These are phyloP conservation scores for Handroanthus guayacan DNA, from an alignment of 257 asterid species.

Conservation along the genomic window DNA sequence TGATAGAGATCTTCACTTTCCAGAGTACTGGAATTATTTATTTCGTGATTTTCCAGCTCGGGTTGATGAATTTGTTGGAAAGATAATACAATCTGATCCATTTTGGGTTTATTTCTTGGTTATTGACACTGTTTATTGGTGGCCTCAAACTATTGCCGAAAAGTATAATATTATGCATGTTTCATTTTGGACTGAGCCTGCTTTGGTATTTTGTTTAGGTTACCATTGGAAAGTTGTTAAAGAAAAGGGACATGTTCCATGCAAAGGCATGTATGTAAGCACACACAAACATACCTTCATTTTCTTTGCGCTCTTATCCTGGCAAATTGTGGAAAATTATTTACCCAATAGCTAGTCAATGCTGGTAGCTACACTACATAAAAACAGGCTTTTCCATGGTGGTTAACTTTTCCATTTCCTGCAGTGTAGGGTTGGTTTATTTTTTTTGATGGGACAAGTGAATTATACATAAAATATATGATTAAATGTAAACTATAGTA, in stretches of 20 bases:
- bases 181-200: constrained; percentile 57
- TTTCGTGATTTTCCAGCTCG: neutral
- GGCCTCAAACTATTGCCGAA: constrained; percentile 47
- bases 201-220: constrained; percentile 47
- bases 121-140: constrained; percentile 48
- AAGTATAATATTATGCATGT: constrained; percentile 49
- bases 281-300: too few relatives aligned
- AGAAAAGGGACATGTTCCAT: constrained; percentile 38
- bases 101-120: constrained; percentile 16
- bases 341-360: too few relatives aligned
- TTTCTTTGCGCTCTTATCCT: too few relatives aligned
- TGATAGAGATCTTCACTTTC: constrained; percentile 31
- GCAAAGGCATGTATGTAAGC: constrained; percentile 9
- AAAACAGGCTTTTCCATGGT: too few relatives aligned
- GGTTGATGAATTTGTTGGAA: constrained; percentile 34
- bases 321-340: too few relatives aligned
- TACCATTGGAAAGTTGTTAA: constrained; percentile 24
- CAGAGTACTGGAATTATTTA: constrained; percentile 29
- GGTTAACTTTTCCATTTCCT: too few relatives aligned
- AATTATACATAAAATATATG: too few relatives aligned
- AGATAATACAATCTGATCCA: constrained; percentile 34
- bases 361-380: too few relatives aligned
- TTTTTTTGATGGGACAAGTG: too few relatives aligned
- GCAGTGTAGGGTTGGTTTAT: too few relatives aligned
- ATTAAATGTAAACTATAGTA: too few relatives aligned